A percentile compares a stretch with the other conserved stretches of the same genome.
Evolutionary conservation across 2,329 filamentous ascomycete genomes (phyloP).

Genomic region (Penicillium sp.): DNA sequence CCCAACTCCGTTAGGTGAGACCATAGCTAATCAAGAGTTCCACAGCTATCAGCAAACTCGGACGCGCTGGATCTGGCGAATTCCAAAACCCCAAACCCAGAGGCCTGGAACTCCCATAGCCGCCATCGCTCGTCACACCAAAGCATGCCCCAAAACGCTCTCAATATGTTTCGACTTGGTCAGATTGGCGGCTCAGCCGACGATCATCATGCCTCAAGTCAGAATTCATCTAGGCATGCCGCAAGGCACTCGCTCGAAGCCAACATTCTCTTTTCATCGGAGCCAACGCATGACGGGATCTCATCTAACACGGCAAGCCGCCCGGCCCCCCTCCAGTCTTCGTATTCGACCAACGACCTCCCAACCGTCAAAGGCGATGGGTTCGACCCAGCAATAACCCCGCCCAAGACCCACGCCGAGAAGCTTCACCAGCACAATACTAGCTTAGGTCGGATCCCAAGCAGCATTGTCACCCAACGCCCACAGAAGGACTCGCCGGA

Average conservation of each 20-base stretch:
- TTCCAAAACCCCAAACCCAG: slow-evolving; percentile 68
- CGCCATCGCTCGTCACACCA: slow-evolving; percentile 70
- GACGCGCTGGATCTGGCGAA: slow-evolving; percentile 80
- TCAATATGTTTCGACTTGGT: slow-evolving; percentile 47
- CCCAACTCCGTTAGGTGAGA: neutral
- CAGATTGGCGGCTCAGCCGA: slow-evolving; percentile 37
- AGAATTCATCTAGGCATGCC: slow-evolving; percentile 42
- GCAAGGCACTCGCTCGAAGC: slow-evolving; percentile 53
- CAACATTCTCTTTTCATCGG: slow-evolving; percentile 42
- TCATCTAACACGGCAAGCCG: slow-evolving; percentile 42
- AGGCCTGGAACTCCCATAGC: slow-evolving; percentile 68
- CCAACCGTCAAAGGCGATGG: slow-evolving; percentile 78
- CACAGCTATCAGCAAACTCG: slow-evolving; percentile 77
- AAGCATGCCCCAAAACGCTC: slow-evolving; percentile 62
- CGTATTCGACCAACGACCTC: slow-evolving; percentile 88
- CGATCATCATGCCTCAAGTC: slow-evolving; percentile 31
- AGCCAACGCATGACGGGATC: slow-evolving; percentile 32
- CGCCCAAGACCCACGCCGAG: slow-evolving; percentile 64
- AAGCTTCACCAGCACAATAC: slow-evolving; percentile 75
- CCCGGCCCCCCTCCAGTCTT: slow-evolving; percentile 68
- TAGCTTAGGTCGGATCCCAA: slow-evolving; percentile 78
- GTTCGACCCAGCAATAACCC: slow-evolving; percentile 48
- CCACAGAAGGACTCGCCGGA: slow-evolving; percentile 54
- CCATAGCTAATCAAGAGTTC: slow-evolving; percentile 47
- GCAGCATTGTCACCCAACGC: slow-evolving; percentile 67